Evolutionary conservation across 1,139 yeast genomes (phyloP).

Genomic region (Hanseniaspora sp.): DNA sequence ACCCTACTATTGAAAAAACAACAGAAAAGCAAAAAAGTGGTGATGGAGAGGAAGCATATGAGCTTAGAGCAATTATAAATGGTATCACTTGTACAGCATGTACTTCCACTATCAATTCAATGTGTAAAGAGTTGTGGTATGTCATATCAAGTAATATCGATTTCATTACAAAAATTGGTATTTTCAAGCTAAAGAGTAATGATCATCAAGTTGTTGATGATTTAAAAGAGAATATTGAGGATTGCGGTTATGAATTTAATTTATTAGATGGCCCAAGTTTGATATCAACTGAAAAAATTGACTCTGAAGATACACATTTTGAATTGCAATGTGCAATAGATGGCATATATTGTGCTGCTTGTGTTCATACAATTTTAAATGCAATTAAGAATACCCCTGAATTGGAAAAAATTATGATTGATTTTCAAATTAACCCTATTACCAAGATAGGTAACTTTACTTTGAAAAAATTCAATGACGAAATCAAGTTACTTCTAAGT

Average conservation of each 20-base stretch:
- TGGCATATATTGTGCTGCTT: conserved; percentile 69
- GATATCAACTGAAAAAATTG: conserved; percentile 18
- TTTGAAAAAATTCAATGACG: conserved; percentile 24
- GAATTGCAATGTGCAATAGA: conserved; percentile 52
- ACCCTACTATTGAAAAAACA: too few species aligned
- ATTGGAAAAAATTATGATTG: neutral
- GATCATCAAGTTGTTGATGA: conserved; percentile 36
- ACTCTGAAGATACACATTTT: conserved; percentile 24
- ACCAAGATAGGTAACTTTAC: conserved; percentile 50
- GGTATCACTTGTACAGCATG: conserved; percentile 74
- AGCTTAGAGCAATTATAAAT: conserved; percentile 49
- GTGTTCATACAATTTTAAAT: conserved; percentile 42
- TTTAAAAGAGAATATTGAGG: conserved; percentile 45
- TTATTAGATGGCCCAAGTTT: conserved; percentile 16
- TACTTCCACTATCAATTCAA: conserved; percentile 43
- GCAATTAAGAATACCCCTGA: neutral
- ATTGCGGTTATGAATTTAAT: conserved; percentile 55
- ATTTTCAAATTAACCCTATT: conserved; percentile 9
- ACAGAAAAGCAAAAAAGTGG: neutral
- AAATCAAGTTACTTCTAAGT: conserved; percentile 31
- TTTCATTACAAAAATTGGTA: conserved; percentile 49
- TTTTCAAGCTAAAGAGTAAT: conserved; percentile 39
- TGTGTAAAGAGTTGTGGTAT: conserved; percentile 43
- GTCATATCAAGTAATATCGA: conserved; percentile 46
- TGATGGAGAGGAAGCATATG: neutral